Base-by-base conservation (phyloP, 2,329 filamentous ascomycete genomes). In the Aureobasidium mangrovei region DNA sequence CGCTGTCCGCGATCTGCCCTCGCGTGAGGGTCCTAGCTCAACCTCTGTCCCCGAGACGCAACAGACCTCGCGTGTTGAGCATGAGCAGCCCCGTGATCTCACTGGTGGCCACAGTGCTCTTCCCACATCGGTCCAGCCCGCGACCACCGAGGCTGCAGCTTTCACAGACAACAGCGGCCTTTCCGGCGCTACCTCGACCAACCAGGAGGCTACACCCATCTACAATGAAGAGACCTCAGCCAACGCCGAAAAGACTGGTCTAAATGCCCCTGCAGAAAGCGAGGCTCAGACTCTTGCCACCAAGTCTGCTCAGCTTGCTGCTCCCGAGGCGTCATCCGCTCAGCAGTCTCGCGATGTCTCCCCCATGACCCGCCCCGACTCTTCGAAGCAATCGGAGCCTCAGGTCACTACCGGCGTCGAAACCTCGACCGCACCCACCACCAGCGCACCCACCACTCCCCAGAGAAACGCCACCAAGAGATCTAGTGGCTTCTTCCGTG, bases 311-410 rank as follows among this genome's bases (percentile, higher is more conserved):
- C 46, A 36, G 9, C 53, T 54, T 9, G 44, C 38, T 26, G 36
- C 29, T 10, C 36, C 52, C 10, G 65, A 62, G 27, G 61, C 65
- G 29, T 60, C 65, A 42, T n/a, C 42, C 26, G 40, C 57, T 7
- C 51, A 58, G 47, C 65, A 67, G 48, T 70, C 68, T 47, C 67
- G 70, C 41, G 72, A 73, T 57, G 68, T 72, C 39, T 71, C 68
- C 28, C 71, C 68, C 35, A 69, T 70, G 65, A 68, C 70, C 58
- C 54, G 45, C 7, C 60, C 59, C 36, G 56, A 54, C 4, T 62
- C 65, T 47, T 69, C 72, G 60, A 69, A 64, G 49, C 49, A 53
- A 12, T 29, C 49, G 8, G 57, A 69, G 54, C 72, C 72, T 4
- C 62, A 61, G 5, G 70, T 73, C 48, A 73, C 72, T 26, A 71